phyloP scores from a whole-genome alignment of 768 basidiomycete genomes.

The Pisolithus marmoratus region DNA sequence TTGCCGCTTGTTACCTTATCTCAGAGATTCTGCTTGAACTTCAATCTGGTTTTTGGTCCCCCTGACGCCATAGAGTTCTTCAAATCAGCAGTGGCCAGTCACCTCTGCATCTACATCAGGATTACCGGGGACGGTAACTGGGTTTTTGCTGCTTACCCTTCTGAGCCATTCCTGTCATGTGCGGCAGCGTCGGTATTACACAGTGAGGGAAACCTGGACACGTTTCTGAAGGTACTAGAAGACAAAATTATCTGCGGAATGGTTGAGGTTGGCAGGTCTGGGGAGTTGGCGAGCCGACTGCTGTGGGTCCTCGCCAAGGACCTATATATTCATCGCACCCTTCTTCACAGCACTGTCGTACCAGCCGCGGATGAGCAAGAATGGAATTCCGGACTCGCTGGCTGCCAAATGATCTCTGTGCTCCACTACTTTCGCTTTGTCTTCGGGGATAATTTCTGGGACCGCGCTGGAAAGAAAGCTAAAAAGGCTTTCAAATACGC shows the following conservation, averaged over 20 bases:
- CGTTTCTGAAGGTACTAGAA: neutral
- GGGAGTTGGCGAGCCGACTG: slow-evolving; percentile 9
- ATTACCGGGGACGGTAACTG: slow-evolving; percentile 1
- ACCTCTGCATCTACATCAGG: slow-evolving; percentile 1
- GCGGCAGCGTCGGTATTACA: neutral
- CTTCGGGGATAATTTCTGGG: no score
- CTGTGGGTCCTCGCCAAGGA: slow-evolving; percentile 9
- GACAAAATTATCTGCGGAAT: neutral
- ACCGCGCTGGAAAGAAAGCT: no score
- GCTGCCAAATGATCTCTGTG: no score
- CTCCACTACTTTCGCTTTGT: no score
- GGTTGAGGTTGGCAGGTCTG: slow-evolving; percentile 4
- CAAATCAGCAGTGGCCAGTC: neutral
- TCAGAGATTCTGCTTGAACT: slow-evolving; percentile 1
- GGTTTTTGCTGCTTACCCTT: slow-evolving; percentile 1
- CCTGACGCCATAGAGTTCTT: neutral
- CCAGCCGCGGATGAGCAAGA: no score
- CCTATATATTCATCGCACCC: neutral
- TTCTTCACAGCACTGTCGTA: no score
- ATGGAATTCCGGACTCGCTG: no score
- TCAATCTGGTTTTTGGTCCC: slow-evolving; percentile 2
- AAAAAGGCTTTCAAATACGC: no score
- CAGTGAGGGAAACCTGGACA: neutral
- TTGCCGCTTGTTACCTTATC: neutral
- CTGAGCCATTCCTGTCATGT: slow-evolving; percentile 3